Base-by-base conservation (phyloP, 2,329 filamentous ascomycete genomes). In the Samsoniella hepiali region DNA sequence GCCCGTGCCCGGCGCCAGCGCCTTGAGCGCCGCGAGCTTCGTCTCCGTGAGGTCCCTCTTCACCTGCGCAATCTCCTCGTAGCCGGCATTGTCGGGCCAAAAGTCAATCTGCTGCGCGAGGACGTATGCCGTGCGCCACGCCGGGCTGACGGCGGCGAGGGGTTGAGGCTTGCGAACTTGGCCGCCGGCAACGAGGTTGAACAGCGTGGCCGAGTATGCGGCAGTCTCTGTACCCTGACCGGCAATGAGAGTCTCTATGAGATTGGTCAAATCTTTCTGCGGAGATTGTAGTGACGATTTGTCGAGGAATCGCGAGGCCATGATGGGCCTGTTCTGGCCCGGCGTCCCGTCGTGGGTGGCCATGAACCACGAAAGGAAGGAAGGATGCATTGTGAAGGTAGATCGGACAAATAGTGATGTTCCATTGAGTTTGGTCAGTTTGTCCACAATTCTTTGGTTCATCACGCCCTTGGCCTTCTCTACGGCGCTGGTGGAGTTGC, bases 11-110 rank as follows among this genome's bases (percentile, higher is more conserved):
- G 34, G 54, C 4, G 31, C 36, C 13, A 53, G n/a, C n/a, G 58
- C 44, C 44, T 63, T 44, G 34, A 58, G 45, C 31, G 38, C 58
- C n/a, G 32, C 49, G 40, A 40, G 60, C 42, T 56, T 61, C 36
- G 53, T 56, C 10, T 55, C 22, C 9, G 50, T 56, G 32, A 57
- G 51, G 31, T 57, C 40, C 51, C 13, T 42, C 22, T 49, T 50
- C 2, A 56, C 31, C 42, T 40, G 51, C 13, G 10, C 22, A 32
- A 49, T 56, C 50, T 31, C 40, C 40, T 62, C 5, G 15, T 49
- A 38, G 6, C 45, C 53, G 44, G 44, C 10, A 27, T 58, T 45
- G 9, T 63, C 44, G 15, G 32, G 40, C 42, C 36, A 58, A 2
- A 38, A 32, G 6, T 50, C 22, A 13, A 54, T 42, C 22, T 49